Evolutionary conservation across 2,329 filamentous ascomycete genomes (phyloP).

Genomic region (Pseudopyrenochaeta lycopersici): DNA sequence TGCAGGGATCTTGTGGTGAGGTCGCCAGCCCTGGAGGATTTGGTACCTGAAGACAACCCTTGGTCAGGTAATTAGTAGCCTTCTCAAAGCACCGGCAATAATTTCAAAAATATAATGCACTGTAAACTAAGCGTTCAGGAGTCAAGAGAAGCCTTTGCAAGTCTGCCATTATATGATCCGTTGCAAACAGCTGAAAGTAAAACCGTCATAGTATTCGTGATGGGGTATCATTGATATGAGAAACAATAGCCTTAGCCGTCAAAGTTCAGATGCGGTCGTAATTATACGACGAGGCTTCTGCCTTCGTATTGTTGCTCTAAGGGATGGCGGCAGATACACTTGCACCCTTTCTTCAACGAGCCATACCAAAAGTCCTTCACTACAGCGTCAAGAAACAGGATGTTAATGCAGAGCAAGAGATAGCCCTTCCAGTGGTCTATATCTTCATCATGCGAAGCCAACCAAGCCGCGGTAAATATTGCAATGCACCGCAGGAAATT

Average conservation of each 20-base stretch:
- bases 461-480: slow-evolving; percentile 4
- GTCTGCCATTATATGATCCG: background rate
- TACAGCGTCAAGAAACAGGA: slow-evolving; percentile 4
- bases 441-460: slow-evolving; percentile 4
- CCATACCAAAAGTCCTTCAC: slow-evolving; percentile 12
- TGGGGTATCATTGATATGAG: background rate
- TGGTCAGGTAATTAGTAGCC: too few relatives aligned
- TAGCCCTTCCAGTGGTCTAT: slow-evolving; percentile 2
- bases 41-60: background rate
- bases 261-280: background rate
- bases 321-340: slow-evolving; percentile 1
- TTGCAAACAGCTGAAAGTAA: background rate
- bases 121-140: too few relatives aligned
- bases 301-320: background rate
- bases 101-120: too few relatives aligned
- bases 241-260: background rate
- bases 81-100: too few relatives aligned
- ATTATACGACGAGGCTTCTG: slow-evolving; percentile 3
- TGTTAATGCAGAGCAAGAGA: slow-evolving; percentile 1
- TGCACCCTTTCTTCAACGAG: slow-evolving; percentile 7
- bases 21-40: slow-evolving; percentile 24
- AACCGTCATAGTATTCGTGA: too few relatives aligned
- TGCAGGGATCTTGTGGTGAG: slow-evolving; percentile 20
- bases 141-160: too few relatives aligned
- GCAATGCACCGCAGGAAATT: slow-evolving; percentile 4